These are phyloP conservation scores for Herpotrichia juniperi DNA, from an alignment of 2,329 filamentous ascomycete genomes.

Conservation along the genomic window DNA sequence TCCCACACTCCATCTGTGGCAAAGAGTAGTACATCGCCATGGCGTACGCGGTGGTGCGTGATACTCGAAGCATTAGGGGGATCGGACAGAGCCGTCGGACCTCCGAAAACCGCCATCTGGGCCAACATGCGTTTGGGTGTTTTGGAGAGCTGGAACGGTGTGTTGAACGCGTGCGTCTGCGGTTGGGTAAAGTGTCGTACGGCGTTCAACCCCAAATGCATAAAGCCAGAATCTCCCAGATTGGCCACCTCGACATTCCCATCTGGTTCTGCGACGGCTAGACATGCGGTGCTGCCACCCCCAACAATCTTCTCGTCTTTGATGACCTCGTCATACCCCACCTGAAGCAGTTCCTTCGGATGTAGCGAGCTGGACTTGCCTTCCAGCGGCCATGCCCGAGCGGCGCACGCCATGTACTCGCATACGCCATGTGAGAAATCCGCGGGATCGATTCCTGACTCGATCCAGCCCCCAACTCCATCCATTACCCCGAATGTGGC, in stretches of 20 bases:
- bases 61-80: conserved; percentile 83
- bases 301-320: conserved; percentile 74
- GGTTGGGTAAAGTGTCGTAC: conserved; percentile 83
- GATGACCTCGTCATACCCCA: conserved; percentile 82
- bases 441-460: conserved; percentile 89
- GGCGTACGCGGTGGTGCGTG: conserved; percentile 75
- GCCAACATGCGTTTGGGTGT: conserved; percentile 80
- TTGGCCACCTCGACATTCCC: conserved; percentile 89
- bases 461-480: conserved; percentile 93
- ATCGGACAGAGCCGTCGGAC: conserved; percentile 73
- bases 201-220: conserved; percentile 83
- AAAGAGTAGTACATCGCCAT: conserved; percentile 92
- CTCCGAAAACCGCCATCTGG: conserved; percentile 82
- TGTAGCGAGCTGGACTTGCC: conserved; percentile 54
- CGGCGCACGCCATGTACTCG: conserved; percentile 85
- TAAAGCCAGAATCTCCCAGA: conserved; percentile 91
- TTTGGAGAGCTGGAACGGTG: conserved; percentile 90
- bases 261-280: conserved; percentile 76
- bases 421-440: conserved; percentile 95
- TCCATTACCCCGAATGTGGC: conserved; percentile 91
- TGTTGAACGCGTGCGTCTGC: conserved; percentile 98
- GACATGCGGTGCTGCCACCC: conserved; percentile 89
- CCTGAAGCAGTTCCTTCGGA: conserved; percentile 76
- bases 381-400: conserved; percentile 62
- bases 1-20: conserved; percentile 97